These are phyloP conservation scores for Lepidium sativum DNA, from an alignment of 345 rosid species.

Conservation along the genomic window DNA sequence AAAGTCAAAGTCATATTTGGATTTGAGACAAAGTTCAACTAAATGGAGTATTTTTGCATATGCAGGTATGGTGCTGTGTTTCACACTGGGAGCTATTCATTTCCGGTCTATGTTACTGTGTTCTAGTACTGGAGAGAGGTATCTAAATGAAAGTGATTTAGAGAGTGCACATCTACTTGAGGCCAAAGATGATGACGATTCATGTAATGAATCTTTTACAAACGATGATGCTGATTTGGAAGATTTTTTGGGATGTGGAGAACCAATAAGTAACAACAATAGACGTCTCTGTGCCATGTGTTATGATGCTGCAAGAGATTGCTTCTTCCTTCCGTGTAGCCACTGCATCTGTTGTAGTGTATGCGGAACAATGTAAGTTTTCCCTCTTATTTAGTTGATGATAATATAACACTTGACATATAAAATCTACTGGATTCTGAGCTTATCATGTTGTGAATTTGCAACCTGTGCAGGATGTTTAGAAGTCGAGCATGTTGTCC, in stretches of 20 bases:
- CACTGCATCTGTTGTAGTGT: conserved; percentile 74
- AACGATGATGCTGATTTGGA: conserved; percentile 54
- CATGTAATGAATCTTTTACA: conserved; percentile 49
- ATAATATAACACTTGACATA: not conserved
- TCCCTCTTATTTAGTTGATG: conserved; percentile 24
- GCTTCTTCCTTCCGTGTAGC: conserved; percentile 91
- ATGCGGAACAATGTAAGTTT: conserved; percentile 49
- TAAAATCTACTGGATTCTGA: not conserved
- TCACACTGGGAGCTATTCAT: conserved; percentile 41
- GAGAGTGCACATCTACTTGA: conserved; percentile 42
- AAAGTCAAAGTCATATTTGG: not conserved
- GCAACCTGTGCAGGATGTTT: conserved; percentile 40
- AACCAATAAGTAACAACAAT: conserved; percentile 42
- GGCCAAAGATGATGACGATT: conserved; percentile 58
- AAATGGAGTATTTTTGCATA: not conserved
- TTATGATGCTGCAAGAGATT: conserved; percentile 80
- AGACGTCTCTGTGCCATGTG: conserved; percentile 77
- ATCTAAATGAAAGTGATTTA: conserved; percentile 11
- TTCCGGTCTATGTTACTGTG: conserved; percentile 38
- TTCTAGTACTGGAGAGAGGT: conserved; percentile 7
- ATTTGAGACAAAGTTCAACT: not conserved
- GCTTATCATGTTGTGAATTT: not conserved
- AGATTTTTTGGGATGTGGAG: conserved; percentile 31
- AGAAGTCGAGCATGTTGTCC: conserved; percentile 66
- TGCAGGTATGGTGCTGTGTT: conserved; percentile 47